Evolutionary conservation across 1,284 basidiomycete species (phyloP).

Genomic region (Cutaneotrichosporon sp.): DNA sequence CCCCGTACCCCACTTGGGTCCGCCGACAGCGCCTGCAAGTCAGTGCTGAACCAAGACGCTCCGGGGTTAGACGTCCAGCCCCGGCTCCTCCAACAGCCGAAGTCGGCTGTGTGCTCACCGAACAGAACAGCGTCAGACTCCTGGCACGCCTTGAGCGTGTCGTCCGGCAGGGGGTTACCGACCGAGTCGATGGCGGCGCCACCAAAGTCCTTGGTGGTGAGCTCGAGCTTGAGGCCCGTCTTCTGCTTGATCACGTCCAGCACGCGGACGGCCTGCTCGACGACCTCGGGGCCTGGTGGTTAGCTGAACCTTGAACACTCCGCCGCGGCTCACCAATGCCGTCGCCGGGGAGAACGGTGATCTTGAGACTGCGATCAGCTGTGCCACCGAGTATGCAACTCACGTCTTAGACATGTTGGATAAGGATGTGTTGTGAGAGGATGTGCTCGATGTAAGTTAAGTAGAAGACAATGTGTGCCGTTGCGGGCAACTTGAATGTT

Average conservation of each 20-base stretch:
- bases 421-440: not conserved
- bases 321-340: constrained; percentile 69
- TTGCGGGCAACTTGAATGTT: no score
- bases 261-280: constrained; percentile 80
- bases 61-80: no score
- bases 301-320: not conserved
- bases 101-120: constrained; percentile 66
- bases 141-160: constrained; percentile 80
- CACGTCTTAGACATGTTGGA: constrained; percentile 4
- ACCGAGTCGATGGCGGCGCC: constrained; percentile 86
- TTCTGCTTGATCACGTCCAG: constrained; percentile 68
- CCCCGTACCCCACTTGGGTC: constrained; percentile 92
- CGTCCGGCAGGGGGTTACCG: constrained; percentile 76
- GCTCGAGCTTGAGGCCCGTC: constrained; percentile 68
- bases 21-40: constrained; percentile 82
- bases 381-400: not conserved
- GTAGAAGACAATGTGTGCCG: not conserved
- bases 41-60: no score
- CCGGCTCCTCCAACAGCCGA: no score
- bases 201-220: constrained; percentile 70
- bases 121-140: constrained; percentile 87
- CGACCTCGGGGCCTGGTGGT: constrained; percentile 79
- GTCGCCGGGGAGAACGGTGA: constrained; percentile 88
- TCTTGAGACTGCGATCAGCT: constrained; percentile 56
- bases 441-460: not conserved